These are phyloP conservation scores for button mushroom (Agaricus bisporus) DNA, from an alignment of 768 basidiomycete genomes.

Conservation along the genomic window DNA sequence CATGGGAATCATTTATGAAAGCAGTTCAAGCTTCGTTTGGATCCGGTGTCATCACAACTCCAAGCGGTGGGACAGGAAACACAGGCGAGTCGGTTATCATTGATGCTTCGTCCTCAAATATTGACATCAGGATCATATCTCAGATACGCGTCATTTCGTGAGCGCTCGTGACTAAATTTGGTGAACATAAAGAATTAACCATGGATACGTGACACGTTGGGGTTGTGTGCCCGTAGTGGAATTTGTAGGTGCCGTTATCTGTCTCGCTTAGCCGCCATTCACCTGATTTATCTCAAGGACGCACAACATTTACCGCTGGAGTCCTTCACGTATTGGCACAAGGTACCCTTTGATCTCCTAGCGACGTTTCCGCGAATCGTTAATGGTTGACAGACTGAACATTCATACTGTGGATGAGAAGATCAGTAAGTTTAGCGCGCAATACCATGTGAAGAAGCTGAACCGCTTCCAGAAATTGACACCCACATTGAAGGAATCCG, in stretches of 20 bases:
- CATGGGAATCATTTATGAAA: constrained; percentile 20
- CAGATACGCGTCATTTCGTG: constrained; percentile 25
- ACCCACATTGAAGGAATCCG: constrained; percentile 23
- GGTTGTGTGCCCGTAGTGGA: constrained; percentile 15
- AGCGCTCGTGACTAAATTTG: constrained; percentile 3
- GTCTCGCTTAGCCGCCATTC: background rate
- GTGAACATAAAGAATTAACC: background rate
- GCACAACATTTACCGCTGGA: constrained; percentile 26
- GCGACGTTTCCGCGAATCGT: background rate
- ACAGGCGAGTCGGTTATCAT: constrained; percentile 16
- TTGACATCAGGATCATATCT: background rate
- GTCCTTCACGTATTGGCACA: constrained; percentile 20
- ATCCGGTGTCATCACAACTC: constrained; percentile 19
- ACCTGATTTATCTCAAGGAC: constrained; percentile 13
- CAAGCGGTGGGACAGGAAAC: constrained; percentile 26
- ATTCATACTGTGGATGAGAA: constrained; percentile 26
- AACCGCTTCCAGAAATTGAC: constrained; percentile 15
- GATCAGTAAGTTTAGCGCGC: constrained; percentile 17
- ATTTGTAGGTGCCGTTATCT: constrained; percentile 14
- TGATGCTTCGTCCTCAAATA: background rate
- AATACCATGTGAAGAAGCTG: background rate
- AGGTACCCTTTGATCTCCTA: constrained; percentile 12
- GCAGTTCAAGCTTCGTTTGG: constrained; percentile 25
- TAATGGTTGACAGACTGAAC: constrained; percentile 15
- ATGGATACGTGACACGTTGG: background rate